phyloP scores from a whole-genome alignment of 1,284 basidiomycete species.

The Ceratobasidium theobromae region DNA sequence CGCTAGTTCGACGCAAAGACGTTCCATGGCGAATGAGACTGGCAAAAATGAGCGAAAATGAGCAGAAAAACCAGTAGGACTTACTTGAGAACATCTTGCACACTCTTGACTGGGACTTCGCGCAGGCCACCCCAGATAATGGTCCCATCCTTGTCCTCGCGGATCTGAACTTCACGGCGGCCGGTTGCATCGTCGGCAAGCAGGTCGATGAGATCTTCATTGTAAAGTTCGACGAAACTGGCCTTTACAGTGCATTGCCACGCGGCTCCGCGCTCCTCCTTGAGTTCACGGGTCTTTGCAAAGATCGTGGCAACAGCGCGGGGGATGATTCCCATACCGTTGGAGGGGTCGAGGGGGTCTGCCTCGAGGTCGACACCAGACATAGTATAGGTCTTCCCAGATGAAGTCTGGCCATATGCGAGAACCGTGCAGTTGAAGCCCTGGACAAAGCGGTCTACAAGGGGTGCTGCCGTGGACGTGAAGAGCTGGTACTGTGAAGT shows the following conservation, averaged over 20 bases:
- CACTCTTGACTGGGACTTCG: slow-evolving; percentile 82
- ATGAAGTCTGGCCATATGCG: slow-evolving; percentile 97
- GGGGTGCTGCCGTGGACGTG: slow-evolving; percentile 77
- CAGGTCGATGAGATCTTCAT: slow-evolving; percentile 93
- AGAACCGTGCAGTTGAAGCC: slow-evolving; percentile 98
- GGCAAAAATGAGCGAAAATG: slow-evolving; percentile 33
- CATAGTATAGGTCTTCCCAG: slow-evolving; percentile 98
- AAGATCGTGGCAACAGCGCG: slow-evolving; percentile 94
- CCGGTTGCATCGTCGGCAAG: slow-evolving; percentile 67
- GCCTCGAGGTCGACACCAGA: slow-evolving; percentile 85
- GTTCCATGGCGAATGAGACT: slow-evolving; percentile 85
- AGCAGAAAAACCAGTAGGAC: slow-evolving; percentile 43
- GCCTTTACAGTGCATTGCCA: slow-evolving; percentile 79
- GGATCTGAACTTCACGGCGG: slow-evolving; percentile 87
- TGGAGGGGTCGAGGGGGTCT: slow-evolving; percentile 70
- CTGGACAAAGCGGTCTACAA: slow-evolving; percentile 88
- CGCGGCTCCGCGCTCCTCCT: slow-evolving; percentile 68
- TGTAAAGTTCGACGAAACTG: slow-evolving; percentile 96
- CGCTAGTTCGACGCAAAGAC: slow-evolving; percentile 88
- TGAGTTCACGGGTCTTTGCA: slow-evolving; percentile 69
- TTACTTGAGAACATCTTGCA: slow-evolving; percentile 88
- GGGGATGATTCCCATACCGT: slow-evolving; percentile 92
- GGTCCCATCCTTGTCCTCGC: slow-evolving; percentile 94
- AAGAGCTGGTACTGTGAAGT: slow-evolving; percentile 86
- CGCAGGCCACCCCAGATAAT: slow-evolving; percentile 97